phyloP scores from a whole-genome alignment of 2,329 filamentous ascomycete species.

The Thielaviopsis euricoi region DNA sequence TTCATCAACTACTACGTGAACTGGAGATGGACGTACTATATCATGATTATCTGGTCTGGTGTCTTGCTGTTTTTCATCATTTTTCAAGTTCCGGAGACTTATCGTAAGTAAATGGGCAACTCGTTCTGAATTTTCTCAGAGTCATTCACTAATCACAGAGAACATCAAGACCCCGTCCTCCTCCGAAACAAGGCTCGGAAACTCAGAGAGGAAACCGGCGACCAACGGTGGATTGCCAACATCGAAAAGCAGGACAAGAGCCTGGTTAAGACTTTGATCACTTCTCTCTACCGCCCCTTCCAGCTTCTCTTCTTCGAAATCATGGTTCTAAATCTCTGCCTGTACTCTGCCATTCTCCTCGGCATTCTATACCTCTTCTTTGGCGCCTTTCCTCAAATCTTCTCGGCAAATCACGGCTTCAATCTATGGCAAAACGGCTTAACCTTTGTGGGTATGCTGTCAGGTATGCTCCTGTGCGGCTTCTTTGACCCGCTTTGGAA shows the following conservation, averaged over 20 bases:
- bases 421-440: slow-evolving; percentile 66
- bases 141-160: neutral
- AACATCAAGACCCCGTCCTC: slow-evolving; percentile 43
- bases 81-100: slow-evolving; percentile 73
- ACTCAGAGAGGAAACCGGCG: slow-evolving; percentile 59
- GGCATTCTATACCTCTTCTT: slow-evolving; percentile 86
- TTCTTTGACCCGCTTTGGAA: slow-evolving; percentile 50
- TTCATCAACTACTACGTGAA: slow-evolving; percentile 62
- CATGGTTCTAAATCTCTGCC: slow-evolving; percentile 69
- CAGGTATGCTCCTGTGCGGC: slow-evolving; percentile 51
- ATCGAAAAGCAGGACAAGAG: slow-evolving; percentile 59
- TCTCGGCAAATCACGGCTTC: slow-evolving; percentile 57
- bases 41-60: slow-evolving; percentile 69
- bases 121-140: neutral
- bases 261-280: slow-evolving; percentile 41
- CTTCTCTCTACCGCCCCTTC: slow-evolving; percentile 52
- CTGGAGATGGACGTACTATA: slow-evolving; percentile 77
- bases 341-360: slow-evolving; percentile 70
- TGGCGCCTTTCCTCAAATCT: slow-evolving; percentile 71
- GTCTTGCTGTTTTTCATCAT: slow-evolving; percentile 45
- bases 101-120: slow-evolving; percentile 33
- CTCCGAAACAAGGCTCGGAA: slow-evolving; percentile 54
- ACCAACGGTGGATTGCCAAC: slow-evolving; percentile 58
- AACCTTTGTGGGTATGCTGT: slow-evolving; percentile 54
- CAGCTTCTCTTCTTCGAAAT: slow-evolving; percentile 67